A percentile compares a stretch with the other conserved stretches of the same genome.
Conservation (phyloP, 306 rosid genomes). For the Abrus precatorius region DNA sequence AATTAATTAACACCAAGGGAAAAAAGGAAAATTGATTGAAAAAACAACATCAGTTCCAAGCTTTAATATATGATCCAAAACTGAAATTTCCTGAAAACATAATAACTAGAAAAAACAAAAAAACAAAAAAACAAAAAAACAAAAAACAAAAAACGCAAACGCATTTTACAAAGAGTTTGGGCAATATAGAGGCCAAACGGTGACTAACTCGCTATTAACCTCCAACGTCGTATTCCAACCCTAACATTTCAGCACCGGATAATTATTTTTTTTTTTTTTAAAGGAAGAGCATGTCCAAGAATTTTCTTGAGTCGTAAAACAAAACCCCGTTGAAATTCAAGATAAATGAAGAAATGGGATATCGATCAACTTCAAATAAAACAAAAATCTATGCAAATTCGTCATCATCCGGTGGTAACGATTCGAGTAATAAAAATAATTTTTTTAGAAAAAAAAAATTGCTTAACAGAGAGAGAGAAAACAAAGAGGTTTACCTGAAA, state of each 20-base stretch:
- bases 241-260: too few relatives aligned
- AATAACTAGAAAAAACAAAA: neutral
- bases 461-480: neutral
- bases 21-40: too few relatives aligned
- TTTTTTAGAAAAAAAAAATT: neutral
- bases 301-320: neutral
- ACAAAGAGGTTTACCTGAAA: neutral
- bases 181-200: too few relatives aligned
- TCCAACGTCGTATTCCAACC: neutral
- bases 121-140: neutral
- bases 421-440: neutral
- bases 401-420: neutral
- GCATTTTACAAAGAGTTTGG: too few relatives aligned
- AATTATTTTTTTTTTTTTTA: too few relatives aligned
- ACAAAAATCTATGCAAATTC: neutral
- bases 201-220: neutral
- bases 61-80: too few relatives aligned
- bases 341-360: neutral
- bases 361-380: neutral
- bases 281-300: neutral
- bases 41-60: too few relatives aligned
- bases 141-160: too few relatives aligned
- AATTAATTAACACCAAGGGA: neutral
- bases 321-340: neutral
- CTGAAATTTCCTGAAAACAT: too few relatives aligned